phyloP scores from a whole-genome alignment of 2,329 filamentous ascomycete genomes.

The Cladosporium sp. region DNA sequence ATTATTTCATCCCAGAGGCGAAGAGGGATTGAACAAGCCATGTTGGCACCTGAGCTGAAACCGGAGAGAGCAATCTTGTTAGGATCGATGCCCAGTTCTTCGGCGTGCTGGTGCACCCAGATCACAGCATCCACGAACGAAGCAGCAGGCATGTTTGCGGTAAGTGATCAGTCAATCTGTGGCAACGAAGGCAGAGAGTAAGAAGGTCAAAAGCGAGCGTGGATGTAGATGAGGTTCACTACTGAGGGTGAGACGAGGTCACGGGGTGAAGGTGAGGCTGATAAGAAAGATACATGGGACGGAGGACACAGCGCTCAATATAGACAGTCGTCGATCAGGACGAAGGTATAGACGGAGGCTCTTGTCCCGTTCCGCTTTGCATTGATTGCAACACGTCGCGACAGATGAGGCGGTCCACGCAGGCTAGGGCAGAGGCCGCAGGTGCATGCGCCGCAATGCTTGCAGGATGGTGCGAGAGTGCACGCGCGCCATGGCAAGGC shows the following conservation, averaged over 20 bases:
- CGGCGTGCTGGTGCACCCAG: constrained; percentile 58
- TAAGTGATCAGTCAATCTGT: not conserved
- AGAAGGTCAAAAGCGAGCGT: constrained; percentile 10
- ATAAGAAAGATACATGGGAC: constrained; percentile 6
- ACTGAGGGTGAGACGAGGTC: not conserved
- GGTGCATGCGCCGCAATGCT: constrained; percentile 20
- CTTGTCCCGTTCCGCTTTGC: constrained; percentile 21
- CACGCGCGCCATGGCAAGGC: constrained; percentile 10
- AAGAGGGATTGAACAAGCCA: constrained; percentile 63
- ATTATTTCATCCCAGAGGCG: constrained; percentile 55
- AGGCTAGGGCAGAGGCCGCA: constrained; percentile 18
- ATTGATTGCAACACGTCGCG: constrained; percentile 18
- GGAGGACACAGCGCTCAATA: constrained; percentile 15
- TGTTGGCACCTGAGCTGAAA: constrained; percentile 65
- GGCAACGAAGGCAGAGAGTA: not conserved
- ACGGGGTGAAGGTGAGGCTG: constrained; percentile 3
- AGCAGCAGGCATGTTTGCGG: constrained; percentile 12
- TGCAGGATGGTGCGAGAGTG: not conserved
- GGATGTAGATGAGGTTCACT: not conserved
- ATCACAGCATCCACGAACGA: constrained; percentile 57
- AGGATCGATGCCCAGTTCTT: constrained; percentile 59
- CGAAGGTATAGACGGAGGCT: constrained; percentile 21
- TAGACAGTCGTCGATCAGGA: constrained; percentile 3
- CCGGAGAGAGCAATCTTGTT: constrained; percentile 61
- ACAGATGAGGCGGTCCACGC: constrained; percentile 16